A percentile compares a stretch with the other conserved stretches of the same genome.
phyloP scores from a whole-genome alignment of 352 stramenopile genomes.

The Phytophthora nicotianae region DNA sequence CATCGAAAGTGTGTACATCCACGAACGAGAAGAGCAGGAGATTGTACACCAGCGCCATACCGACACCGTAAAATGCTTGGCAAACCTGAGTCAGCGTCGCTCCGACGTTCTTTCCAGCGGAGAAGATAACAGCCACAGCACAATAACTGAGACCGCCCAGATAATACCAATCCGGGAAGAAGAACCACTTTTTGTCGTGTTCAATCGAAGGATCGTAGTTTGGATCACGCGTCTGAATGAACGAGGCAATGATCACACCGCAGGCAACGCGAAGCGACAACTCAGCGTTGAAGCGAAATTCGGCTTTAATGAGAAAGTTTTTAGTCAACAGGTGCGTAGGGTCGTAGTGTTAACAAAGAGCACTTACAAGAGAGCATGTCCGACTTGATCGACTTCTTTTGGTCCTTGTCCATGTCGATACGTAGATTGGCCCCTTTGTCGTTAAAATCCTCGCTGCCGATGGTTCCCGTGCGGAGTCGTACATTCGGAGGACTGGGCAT shows the following conservation, averaged over 20 bases:
- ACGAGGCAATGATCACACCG: conserved; percentile 70
- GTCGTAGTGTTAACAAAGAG: conserved; percentile 1
- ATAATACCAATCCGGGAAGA: conserved; percentile 73
- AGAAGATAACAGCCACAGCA: conserved; percentile 78
- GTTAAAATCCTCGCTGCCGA: conserved; percentile 60
- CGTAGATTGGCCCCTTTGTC: conserved; percentile 73
- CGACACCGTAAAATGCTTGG: conserved; percentile 79
- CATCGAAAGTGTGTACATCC: conserved; percentile 48
- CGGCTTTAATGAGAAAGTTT: conserved; percentile 35
- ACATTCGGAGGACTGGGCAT: conserved; percentile 38
- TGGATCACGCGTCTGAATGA: conserved; percentile 65
- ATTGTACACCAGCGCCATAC: conserved; percentile 82
- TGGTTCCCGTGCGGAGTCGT: conserved; percentile 52
- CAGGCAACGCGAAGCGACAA: conserved; percentile 69
- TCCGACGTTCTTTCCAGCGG: conserved; percentile 72
- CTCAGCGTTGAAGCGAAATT: conserved; percentile 73
- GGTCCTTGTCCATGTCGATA: conserved; percentile 62
- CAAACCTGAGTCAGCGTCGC: conserved; percentile 71
- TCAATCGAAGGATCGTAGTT: conserved; percentile 47
- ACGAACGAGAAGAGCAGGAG: conserved; percentile 65
- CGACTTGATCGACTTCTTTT: conserved; percentile 62
- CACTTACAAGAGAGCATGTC: conserved; percentile 61
- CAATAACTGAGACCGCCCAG: conserved; percentile 70
- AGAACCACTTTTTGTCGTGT: conserved; percentile 69
- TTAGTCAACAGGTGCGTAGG: not conserved